These are phyloP conservation scores for Asterionellopsis glacialis DNA, from an alignment of 108 stramenopile genomes.

Conservation along the genomic window DNA sequence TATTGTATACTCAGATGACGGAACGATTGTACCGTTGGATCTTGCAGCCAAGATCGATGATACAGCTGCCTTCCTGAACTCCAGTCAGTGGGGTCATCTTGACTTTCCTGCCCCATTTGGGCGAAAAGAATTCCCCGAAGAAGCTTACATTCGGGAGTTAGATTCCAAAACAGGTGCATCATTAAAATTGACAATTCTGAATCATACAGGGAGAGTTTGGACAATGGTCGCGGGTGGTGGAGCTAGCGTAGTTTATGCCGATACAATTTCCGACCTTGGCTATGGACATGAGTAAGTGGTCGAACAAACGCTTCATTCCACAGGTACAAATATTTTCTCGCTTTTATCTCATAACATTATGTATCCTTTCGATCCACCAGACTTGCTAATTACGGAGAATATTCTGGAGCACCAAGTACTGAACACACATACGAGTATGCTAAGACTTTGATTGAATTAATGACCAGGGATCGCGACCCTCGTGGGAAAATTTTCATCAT, in stretches of 20 bases:
- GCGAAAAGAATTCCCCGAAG: slow-evolving; percentile 82
- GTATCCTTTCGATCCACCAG: too few relatives aligned
- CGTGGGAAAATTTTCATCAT: slow-evolving; percentile 81
- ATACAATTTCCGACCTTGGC: slow-evolving; percentile 90
- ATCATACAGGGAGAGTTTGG: slow-evolving; percentile 80
- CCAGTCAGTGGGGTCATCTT: slow-evolving; percentile 76
- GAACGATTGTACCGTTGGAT: slow-evolving; percentile 69
- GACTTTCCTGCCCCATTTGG: slow-evolving; percentile 85
- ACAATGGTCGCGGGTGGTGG: slow-evolving; percentile 95
- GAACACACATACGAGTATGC: slow-evolving; percentile 91
- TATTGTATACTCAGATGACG: slow-evolving; percentile 52
- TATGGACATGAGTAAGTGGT: slow-evolving; percentile 67
- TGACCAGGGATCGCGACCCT: slow-evolving; percentile 68
- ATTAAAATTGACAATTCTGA: slow-evolving; percentile 90
- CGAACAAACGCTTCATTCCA: background rate
- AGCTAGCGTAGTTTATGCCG: slow-evolving; percentile 91
- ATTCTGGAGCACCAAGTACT: slow-evolving; percentile 84
- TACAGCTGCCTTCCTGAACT: slow-evolving; percentile 75
- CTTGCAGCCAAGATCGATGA: slow-evolving; percentile 91
- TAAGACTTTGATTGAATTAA: slow-evolving; percentile 75
- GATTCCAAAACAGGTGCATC: slow-evolving; percentile 86
- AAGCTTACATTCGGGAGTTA: slow-evolving; percentile 77
- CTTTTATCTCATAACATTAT: background rate
- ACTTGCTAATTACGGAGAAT: slow-evolving; percentile 94
- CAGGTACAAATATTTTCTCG: background rate